phyloP scores from a whole-genome alignment of 441 rosid species.

The Theobroma grandiflorum region DNA sequence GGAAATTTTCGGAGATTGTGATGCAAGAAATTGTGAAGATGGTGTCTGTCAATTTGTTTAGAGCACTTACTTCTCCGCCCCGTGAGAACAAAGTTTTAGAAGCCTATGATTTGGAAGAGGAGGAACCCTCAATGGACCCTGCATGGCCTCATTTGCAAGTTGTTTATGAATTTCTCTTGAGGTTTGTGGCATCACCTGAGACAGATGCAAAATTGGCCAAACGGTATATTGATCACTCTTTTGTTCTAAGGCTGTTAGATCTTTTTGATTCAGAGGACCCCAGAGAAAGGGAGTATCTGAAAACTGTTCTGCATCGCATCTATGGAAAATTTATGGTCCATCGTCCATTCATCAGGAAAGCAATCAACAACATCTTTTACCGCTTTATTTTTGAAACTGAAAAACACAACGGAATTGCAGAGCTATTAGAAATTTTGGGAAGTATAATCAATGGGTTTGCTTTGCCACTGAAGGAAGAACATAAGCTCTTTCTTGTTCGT shows the following conservation, averaged over 20 bases:
- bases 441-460: constrained; percentile 85
- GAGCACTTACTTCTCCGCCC: constrained; percentile 66
- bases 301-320: constrained; percentile 84
- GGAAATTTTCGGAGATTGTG: constrained; percentile 62
- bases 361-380: constrained; percentile 83
- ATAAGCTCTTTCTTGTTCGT: constrained; percentile 78
- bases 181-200: constrained; percentile 77
- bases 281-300: constrained; percentile 70
- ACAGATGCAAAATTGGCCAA: constrained; percentile 79
- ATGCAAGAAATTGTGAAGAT: constrained; percentile 67
- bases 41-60: constrained; percentile 66
- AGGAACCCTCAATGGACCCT: constrained; percentile 78
- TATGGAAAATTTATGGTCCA: constrained; percentile 96
- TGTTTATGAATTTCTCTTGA: constrained; percentile 72
- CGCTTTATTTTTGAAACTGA: constrained; percentile 87
- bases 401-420: constrained; percentile 90
- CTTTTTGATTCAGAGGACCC: constrained; percentile 79
- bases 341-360: constrained; percentile 88
- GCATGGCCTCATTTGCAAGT: constrained; percentile 83
- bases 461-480: constrained; percentile 77
- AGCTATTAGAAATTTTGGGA: constrained; percentile 80
- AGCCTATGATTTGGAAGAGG: constrained; percentile 73
- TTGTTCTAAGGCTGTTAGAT: constrained; percentile 76
- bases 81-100: constrained; percentile 67
- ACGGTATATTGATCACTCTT: constrained; percentile 71